Base-by-base conservation (phyloP, 306 rosid genomes). In the Acacia melanoxylon region DNA sequence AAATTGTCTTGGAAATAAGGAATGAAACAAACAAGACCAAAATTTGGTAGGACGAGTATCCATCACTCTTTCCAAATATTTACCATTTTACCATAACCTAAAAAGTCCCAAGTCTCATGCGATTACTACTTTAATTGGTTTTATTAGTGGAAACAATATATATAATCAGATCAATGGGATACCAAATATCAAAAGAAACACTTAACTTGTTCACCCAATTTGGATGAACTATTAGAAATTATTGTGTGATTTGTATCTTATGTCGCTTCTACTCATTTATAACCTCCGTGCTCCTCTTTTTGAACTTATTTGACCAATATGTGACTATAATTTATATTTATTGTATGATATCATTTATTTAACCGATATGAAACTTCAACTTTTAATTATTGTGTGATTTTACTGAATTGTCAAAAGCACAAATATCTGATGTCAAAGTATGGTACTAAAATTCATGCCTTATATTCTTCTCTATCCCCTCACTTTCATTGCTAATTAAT, bases 281-380 rank as follows among this genome's bases (percentile, higher is more conserved):
- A 56, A 20, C 27, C 1, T 56, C 1, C 0, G 0, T 0, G 3
- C 4, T 3, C 4, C 27, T 56, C 12, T 9, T 2, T 9, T 9
- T 6, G 2, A n/a, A 1, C 13, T 20, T 20, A 20, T 56, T 56
- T 56, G 13, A 56, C 0, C 27, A 27, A 56, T 56, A 56, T 56
- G 27, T 5, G 5, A n/a, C 5, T 56, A 20, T 5, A 19, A 0
- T 2, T 56, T 16, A 1, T n/a, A 20, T 5, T 2, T 56, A 19
- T n/a, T 6, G 3, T 5, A 0, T 8, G 1, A 3, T 13, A 3
- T 48, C 19, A 13, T 19, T 48, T 48, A 13, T 48, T 48, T 48
- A 2, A 41, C 11, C 0, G 0, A 41, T 41, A 41, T 41, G 0
- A 2, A 9, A 41, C 45, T 41, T 41, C 45, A 8, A 9, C 40